phyloP scores from a whole-genome alignment of 2,329 filamentous ascomycete genomes.

The Trichoderma atrobrunneum region DNA sequence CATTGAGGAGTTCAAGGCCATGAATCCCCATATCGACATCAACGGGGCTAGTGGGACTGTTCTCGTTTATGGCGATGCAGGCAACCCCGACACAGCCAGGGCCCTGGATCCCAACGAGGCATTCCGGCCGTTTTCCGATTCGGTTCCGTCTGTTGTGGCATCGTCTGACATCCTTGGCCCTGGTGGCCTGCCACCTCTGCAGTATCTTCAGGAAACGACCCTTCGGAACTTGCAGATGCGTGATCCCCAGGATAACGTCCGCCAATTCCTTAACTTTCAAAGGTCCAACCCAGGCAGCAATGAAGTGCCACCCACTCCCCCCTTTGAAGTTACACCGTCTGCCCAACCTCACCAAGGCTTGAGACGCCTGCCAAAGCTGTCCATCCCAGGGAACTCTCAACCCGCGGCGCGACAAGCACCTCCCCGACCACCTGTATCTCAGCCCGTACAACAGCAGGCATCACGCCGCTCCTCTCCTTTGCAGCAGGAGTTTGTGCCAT shows the following conservation, averaged over 20 bases:
- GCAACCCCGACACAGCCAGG: conserved; percentile 66
- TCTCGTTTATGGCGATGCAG: conserved; percentile 74
- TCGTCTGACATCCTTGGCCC: conserved; percentile 88
- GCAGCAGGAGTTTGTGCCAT: conserved; percentile 43
- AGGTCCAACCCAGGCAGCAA: conserved; percentile 47
- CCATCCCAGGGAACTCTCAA: conserved; percentile 49
- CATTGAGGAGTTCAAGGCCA: conserved; percentile 70
- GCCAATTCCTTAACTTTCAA: conserved; percentile 87
- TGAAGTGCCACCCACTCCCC: conserved; percentile 66
- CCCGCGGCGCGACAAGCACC: conserved; percentile 29
- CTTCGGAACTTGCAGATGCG: conserved; percentile 67
- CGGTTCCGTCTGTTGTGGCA: conserved; percentile 77
- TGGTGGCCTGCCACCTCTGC: conserved; percentile 58
- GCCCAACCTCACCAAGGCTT: conserved; percentile 53
- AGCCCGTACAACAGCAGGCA: conserved; percentile 24
- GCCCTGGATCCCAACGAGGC: conserved; percentile 55
- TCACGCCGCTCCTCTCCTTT: conserved; percentile 22
- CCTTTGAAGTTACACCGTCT: conserved; percentile 61
- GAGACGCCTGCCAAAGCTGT: conserved; percentile 59
- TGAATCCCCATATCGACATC: conserved; percentile 64
- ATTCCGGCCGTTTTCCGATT: conserved; percentile 68
- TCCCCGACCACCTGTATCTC: conserved; percentile 30
- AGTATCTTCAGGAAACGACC: conserved; percentile 69
- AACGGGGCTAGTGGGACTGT: conserved; percentile 58
- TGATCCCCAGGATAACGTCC: conserved; percentile 89